Base-by-base conservation (phyloP, 768 basidiomycete genomes). In the Lactifluus piperatus region DNA sequence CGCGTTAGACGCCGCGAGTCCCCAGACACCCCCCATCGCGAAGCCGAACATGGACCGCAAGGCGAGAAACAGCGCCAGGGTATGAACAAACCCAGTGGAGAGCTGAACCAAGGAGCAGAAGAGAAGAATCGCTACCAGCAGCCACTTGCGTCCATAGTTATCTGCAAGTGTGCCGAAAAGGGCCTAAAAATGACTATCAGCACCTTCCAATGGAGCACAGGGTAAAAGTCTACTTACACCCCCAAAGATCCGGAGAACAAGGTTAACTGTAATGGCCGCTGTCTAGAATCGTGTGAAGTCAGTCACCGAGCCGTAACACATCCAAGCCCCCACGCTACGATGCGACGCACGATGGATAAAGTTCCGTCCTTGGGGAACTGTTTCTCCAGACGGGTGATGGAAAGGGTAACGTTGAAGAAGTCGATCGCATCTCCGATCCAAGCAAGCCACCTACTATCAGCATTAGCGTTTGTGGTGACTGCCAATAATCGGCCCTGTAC, bases 101-200 rank as follows among this genome's bases (percentile, higher is more conserved):
- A 97, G 79, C 67, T 93, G 84, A 53, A 97, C 81, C 8, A 80
- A 70, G n/a, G 80, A 77, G 62, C 91, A 81, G 48, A 93, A 67
- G 27, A 91, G 41, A 30, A 94, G 76, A 68, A 92, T 93, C 62
- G 66, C 63, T 30, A 95, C 82, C 4, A 94, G 77, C 8, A 92
- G 93, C 92, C 93, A 97, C 77, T 94, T 94, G 27, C 94, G 81
- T 4, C 94, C 94, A 70, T 77, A 94, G 3, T 94, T 81, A 69
- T 97, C 94, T 1, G 88, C 88, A 20, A 86, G 65, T 39, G 92
- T 70, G 49, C 92, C 93, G 65, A 95, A 93, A 64, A 93, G 74
- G 48, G 91, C 54, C 73, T 73, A 53, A 39, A 24, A 30, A 27
- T 24, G 36, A 16, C 27, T 26, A 39, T 57, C 56, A 57, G 48